Evolutionary conservation across 176 grass and related monocot genomes (phyloP).

Genomic region (Aegilops sharonensis): DNA sequence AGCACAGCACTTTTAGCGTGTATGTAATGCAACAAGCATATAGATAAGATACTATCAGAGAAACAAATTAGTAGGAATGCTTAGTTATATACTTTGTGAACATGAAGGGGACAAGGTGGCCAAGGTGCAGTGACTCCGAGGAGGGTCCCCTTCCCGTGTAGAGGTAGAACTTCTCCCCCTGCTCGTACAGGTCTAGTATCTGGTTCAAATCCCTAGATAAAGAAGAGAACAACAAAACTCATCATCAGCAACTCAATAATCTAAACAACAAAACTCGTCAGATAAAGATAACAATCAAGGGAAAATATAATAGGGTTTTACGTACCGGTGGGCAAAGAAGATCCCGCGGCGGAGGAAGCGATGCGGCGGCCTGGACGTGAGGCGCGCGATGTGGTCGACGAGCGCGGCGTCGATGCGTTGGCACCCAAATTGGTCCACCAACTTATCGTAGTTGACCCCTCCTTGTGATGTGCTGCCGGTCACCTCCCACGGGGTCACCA

Average conservation of each 20-base stretch:
- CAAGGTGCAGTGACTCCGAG: constrained; percentile 79
- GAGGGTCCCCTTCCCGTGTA: constrained; percentile 90
- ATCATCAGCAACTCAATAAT: not conserved
- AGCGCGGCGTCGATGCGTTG: constrained; percentile 57
- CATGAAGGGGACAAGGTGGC: constrained; percentile 94
- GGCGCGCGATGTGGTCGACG: constrained; percentile 43
- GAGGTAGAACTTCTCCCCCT: constrained; percentile 74
- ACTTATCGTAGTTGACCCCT: constrained; percentile 74
- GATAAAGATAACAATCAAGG: too few species aligned
- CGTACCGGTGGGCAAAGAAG: constrained; percentile 84
- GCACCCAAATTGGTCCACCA: constrained; percentile 85
- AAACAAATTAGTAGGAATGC: not conserved
- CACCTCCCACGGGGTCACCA: constrained; percentile 91
- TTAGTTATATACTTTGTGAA: constrained; percentile 82
- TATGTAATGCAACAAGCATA: not conserved
- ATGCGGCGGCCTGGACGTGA: constrained; percentile 55
- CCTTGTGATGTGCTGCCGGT: constrained; percentile 33
- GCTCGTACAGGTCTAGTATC: constrained; percentile 67
- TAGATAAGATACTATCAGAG: not conserved
- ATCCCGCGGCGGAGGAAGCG: constrained; percentile 74
- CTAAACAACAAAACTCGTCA: not conserved
- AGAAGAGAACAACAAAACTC: not conserved
- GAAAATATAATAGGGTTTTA: too few species aligned
- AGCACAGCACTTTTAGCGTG: not conserved
- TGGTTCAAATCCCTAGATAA: constrained; percentile 62